Conservation (phyloP, 1,139 yeast genomes). For the Nakaseomyces uthaithaninus region DNA sequence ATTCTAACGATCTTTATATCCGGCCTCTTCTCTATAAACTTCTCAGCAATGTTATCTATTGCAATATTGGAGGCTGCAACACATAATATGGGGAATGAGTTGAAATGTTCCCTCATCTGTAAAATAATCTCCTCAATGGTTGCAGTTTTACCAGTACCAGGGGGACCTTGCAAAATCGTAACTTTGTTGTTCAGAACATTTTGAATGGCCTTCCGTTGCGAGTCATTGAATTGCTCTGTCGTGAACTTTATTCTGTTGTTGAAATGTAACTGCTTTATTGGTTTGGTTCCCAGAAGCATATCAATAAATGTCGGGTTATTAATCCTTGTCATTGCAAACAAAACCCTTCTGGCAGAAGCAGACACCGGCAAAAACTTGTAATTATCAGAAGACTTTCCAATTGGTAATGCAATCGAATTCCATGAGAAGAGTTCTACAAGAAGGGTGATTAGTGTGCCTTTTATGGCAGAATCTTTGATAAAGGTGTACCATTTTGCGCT, state of each 20-base stretch:
- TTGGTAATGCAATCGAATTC: conserved; percentile 48
- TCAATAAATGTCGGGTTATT: conserved; percentile 50
- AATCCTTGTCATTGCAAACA: conserved; percentile 55
- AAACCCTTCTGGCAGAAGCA: conserved; percentile 52
- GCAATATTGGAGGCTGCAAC: conserved; percentile 75
- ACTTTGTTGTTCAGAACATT: conserved; percentile 59
- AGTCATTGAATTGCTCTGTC: conserved; percentile 46
- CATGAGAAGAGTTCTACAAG: conserved; percentile 49
- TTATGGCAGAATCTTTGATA: conserved; percentile 34
- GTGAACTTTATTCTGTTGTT: conserved; percentile 46
- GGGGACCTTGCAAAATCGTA: conserved; percentile 61
- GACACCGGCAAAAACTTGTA: conserved; percentile 54
- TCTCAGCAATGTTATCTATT: conserved; percentile 69
- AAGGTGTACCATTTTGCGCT: conserved; percentile 42
- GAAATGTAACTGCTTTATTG: conserved; percentile 51
- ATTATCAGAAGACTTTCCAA: conserved; percentile 26
- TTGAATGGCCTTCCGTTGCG: conserved; percentile 61
- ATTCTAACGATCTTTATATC: conserved; percentile 46
- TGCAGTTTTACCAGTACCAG: conserved; percentile 63
- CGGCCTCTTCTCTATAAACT: conserved; percentile 44
- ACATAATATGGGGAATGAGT: conserved; percentile 57
- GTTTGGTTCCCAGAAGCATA: conserved; percentile 53
- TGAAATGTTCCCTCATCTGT: conserved; percentile 48
- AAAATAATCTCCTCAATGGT: conserved; percentile 58
- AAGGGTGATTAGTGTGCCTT: conserved; percentile 36